A percentile compares a stretch with the other conserved stretches of the same genome.
Evolutionary conservation across 225 moss, liverwort and hornwort species (phyloP).

Genomic region (Straminergon stramineum): DNA sequence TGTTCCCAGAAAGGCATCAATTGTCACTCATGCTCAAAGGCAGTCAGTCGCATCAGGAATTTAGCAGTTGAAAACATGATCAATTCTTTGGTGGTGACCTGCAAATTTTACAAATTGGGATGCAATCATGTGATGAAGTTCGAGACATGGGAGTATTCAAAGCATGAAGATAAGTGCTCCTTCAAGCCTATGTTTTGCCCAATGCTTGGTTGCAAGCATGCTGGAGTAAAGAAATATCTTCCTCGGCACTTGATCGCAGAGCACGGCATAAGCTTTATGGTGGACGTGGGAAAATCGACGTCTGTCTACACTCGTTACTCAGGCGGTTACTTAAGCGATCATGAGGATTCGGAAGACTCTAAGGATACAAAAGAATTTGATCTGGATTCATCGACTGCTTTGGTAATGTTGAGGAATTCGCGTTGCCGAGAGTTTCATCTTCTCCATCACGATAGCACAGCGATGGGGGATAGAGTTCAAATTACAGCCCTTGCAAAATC

Average conservation of each 20-base stretch:
- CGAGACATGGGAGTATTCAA: fast-evolving
- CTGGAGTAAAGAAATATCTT: not conserved
- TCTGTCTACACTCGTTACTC: too few relatives aligned
- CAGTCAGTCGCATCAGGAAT: not conserved
- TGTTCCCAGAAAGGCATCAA: not conserved
- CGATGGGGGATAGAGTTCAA: not conserved
- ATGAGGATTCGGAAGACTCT: too few relatives aligned
- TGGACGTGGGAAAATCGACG: not conserved
- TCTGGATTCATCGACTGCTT: not conserved
- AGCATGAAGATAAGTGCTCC: not conserved
- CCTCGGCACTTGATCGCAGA: not conserved
- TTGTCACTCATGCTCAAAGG: not conserved
- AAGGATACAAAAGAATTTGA: not conserved
- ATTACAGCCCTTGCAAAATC: not conserved
- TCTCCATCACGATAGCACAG: not conserved
- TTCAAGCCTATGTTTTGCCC: not conserved
- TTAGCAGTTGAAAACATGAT: not conserved
- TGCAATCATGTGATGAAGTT: not conserved
- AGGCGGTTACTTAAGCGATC: too few relatives aligned
- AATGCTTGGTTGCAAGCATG: not conserved
- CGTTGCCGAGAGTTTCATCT: not conserved
- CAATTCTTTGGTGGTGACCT: not conserved
- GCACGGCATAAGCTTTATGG: not conserved
- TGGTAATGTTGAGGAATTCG: not conserved
- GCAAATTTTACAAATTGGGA: not conserved